Base-by-base conservation (phyloP, 768 basidiomycete genomes). In the Lactarius sp. region DNA sequence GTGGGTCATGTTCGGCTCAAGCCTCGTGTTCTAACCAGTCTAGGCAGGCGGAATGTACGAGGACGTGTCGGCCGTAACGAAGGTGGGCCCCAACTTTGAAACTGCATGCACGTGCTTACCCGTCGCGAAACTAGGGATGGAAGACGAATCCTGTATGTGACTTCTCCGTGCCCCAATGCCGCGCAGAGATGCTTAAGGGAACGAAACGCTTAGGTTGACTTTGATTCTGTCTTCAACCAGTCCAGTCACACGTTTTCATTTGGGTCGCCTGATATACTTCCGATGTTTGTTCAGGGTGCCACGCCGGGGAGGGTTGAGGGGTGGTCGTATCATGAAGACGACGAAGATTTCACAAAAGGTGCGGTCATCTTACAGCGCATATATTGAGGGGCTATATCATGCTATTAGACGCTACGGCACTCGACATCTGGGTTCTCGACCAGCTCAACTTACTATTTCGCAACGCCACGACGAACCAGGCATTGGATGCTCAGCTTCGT, bases 331-430 rank as follows among this genome's bases (percentile, higher is more conserved):
- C 76, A 86, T 53, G 87, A 86, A 66, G 83, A 86, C 27, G 86
- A 83, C 37, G 92, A 94, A 69, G 92, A 94, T 72, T 94, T 93
- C 68, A 92, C 92, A 0, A 88, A 90, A 79, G 91, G 91, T 83
- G 65, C 64, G 42, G 12, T 20, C 1, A 41, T 42, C 7, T 55
- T 20, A 8, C 41, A 0, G 52, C 12, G 22, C 33, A n/a, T 7
- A 8, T 8, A 27, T 49, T 4, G 10, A n/a, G 22, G 10, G 14
- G 13, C 27, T 13, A 6, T 18, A 34, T 54, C 39, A 27, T 33
- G 3, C 36, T 52, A 6, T 16, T 56, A 88, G 91, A 94, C 71
- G 91, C 91, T 0, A 90, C 87, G 1, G 75, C 80, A 27, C 75
- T 94, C 34, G 92, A 94, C 70, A 72, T 82, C 1, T 94, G 92